Conservation (phyloP, 1,284 basidiomycete species). For the Cystobasidiaceae sp. region DNA sequence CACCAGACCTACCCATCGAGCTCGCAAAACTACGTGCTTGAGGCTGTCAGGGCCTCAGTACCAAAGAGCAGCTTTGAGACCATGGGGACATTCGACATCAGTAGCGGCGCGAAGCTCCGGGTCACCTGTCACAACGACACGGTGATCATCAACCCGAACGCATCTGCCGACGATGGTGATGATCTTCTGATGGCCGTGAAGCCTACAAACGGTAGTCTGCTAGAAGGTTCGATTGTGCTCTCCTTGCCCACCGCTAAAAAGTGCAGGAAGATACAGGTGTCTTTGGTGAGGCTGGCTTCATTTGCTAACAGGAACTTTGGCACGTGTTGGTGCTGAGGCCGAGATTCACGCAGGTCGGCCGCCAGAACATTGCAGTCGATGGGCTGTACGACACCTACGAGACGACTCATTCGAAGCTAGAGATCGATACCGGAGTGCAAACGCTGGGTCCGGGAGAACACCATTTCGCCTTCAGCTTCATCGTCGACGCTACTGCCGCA, state of each 20-base stretch:
- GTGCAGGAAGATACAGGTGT: conserved; percentile 23
- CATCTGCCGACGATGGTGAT: neutral
- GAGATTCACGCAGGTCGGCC: neutral
- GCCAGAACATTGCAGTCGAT: conserved; percentile 13
- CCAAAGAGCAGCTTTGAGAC: neutral
- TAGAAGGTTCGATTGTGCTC: conserved; percentile 21
- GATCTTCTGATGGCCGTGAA: neutral
- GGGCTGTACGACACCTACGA: conserved; percentile 22
- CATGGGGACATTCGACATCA: conserved; percentile 7
- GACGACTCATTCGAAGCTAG: conserved; percentile 1
- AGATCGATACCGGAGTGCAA: conserved; percentile 14
- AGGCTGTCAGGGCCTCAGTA: too few relatives aligned
- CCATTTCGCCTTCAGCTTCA: conserved; percentile 18
- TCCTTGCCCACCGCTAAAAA: conserved; percentile 2
- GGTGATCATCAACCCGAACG: conserved; percentile 8
- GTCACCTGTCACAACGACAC: conserved; percentile 2
- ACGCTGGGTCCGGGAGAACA: conserved; percentile 28
- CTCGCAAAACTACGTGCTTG: too few relatives aligned
- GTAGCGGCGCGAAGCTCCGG: neutral
- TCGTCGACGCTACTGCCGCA: conserved; percentile 9
- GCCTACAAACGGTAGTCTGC: conserved; percentile 3
- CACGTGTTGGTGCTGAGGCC: neutral
- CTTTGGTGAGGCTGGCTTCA: conserved; percentile 9
- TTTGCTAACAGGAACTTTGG: neutral
- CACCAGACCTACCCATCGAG: too few relatives aligned